phyloP scores from a whole-genome alignment of 2,329 filamentous ascomycete genomes.

The Aspergillus pseudonomiae region DNA sequence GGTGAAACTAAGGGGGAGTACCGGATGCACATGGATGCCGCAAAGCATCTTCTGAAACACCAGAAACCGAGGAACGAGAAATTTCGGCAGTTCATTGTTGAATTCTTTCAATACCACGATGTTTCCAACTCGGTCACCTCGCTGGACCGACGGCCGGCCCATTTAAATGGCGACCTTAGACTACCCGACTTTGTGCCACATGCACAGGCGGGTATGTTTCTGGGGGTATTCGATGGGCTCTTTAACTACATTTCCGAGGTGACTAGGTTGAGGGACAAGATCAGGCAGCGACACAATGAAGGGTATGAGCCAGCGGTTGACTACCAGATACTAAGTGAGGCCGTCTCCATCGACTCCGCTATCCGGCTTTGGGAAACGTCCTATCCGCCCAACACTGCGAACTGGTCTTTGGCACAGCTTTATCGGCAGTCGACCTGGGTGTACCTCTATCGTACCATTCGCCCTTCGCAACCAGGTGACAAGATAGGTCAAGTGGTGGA shows the following conservation, averaged over 20 bases:
- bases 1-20: constrained; percentile 70
- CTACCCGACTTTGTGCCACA: constrained; percentile 59
- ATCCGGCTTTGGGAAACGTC: constrained; percentile 74
- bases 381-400: constrained; percentile 54
- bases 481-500: constrained; percentile 62
- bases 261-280: constrained; percentile 72
- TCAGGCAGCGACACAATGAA: constrained; percentile 67
- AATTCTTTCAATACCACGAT: constrained; percentile 84
- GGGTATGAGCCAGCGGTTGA: constrained; percentile 70
- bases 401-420: constrained; percentile 60
- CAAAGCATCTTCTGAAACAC: constrained; percentile 69
- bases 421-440: constrained; percentile 67
- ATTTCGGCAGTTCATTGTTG: constrained; percentile 71
- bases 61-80: constrained; percentile 65
- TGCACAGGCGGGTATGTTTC: constrained; percentile 61
- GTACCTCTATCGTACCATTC: constrained; percentile 64
- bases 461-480: constrained; percentile 57
- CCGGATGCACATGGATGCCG: constrained; percentile 75
- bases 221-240: constrained; percentile 81
- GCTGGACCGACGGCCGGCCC: constrained; percentile 55
- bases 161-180: constrained; percentile 56
- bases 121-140: constrained; percentile 62
- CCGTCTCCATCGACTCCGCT: constrained; percentile 73
- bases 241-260: constrained; percentile 80
- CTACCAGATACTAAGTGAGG: constrained; percentile 71